Percentiles rank a stretch among this genome's conserved stretches.
Evolutionary conservation across 2,329 filamentous ascomycete genomes (phyloP).

Genomic region (Neofusicoccum sp.): DNA sequence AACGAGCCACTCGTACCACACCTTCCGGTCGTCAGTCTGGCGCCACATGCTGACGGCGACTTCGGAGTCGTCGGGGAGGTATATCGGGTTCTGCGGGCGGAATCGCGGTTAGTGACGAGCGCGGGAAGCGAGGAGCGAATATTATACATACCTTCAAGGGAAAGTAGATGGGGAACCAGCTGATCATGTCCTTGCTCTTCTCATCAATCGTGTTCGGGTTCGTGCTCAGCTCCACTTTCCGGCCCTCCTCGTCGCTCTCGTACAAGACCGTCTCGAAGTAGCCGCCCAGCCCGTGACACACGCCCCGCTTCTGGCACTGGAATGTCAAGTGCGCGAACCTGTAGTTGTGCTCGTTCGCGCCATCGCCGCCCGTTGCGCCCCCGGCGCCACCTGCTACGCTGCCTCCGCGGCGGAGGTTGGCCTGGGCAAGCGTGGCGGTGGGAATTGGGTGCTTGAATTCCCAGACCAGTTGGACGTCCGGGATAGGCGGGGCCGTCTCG

Average conservation of each 20-base stretch:
- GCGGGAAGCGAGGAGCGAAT: background rate
- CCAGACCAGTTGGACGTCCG: constrained; percentile 72
- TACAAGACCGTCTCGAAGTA: constrained; percentile 99
- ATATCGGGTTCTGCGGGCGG: constrained; percentile 69
- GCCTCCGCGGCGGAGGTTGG: constrained; percentile 58
- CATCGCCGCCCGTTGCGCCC: constrained; percentile 71
- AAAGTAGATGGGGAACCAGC: constrained; percentile 99
- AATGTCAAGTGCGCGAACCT: constrained; percentile 78
- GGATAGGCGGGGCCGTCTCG: constrained; percentile 23
- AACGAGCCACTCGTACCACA: constrained; percentile 98
- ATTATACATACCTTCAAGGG: constrained; percentile 72
- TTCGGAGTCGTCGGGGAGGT: constrained; percentile 79
- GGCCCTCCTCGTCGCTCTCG: constrained; percentile 47
- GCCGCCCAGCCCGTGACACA: constrained; percentile 85
- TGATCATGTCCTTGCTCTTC: constrained; percentile 98
- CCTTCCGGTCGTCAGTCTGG: constrained; percentile 89
- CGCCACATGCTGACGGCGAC: constrained; percentile 93
- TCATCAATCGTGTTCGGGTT: constrained; percentile 86
- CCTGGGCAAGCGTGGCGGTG: constrained; percentile 55
- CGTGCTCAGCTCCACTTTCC: constrained; percentile 81
- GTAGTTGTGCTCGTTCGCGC: constrained; percentile 87
- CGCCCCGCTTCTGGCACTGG: constrained; percentile 72
- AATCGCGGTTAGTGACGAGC: background rate
- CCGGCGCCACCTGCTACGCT: constrained; percentile 67
- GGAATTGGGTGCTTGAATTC: constrained; percentile 76